phyloP scores from a whole-genome alignment of 129 eudicot genomes.

The Oenanthe sinensis region DNA sequence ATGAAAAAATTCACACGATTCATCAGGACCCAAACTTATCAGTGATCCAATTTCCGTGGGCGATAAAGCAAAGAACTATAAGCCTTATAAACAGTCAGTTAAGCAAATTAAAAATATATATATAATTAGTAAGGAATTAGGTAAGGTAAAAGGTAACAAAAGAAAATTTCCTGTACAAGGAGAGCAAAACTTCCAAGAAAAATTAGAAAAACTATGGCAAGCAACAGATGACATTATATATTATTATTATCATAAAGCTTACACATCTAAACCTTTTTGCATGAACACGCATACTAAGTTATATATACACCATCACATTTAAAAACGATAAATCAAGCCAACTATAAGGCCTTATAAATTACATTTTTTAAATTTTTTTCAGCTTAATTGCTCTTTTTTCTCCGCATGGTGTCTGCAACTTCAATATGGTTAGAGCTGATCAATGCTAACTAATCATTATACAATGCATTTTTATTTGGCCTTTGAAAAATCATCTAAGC shows the following conservation, averaged over 20 bases:
- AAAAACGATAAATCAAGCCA: background rate
- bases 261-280: background rate
- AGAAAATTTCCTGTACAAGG: background rate
- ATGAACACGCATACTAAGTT: background rate
- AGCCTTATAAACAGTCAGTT: conserved; percentile 22
- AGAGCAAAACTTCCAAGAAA: background rate
- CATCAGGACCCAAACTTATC: conserved; percentile 66
- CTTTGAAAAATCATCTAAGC: background rate
- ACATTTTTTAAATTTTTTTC: too few species aligned
- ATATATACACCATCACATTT: background rate
- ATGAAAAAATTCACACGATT: conserved; percentile 83
- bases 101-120: background rate
- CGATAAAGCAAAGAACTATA: conserved; percentile 83
- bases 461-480: background rate
- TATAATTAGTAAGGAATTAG: background rate
- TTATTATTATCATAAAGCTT: too few species aligned
- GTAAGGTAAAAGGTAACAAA: background rate
- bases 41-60: conserved; percentile 88
- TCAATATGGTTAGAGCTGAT: background rate
- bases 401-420: background rate
- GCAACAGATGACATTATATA: background rate
- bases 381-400: background rate
- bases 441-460: too few species aligned
- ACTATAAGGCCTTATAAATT: background rate
- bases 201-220: background rate